A percentile compares a stretch with the other conserved stretches of the same genome.
Evolutionary conservation across 495 filamentous ascomycete genomes (phyloP).

Genomic region (Penicilliopsis zonata): DNA sequence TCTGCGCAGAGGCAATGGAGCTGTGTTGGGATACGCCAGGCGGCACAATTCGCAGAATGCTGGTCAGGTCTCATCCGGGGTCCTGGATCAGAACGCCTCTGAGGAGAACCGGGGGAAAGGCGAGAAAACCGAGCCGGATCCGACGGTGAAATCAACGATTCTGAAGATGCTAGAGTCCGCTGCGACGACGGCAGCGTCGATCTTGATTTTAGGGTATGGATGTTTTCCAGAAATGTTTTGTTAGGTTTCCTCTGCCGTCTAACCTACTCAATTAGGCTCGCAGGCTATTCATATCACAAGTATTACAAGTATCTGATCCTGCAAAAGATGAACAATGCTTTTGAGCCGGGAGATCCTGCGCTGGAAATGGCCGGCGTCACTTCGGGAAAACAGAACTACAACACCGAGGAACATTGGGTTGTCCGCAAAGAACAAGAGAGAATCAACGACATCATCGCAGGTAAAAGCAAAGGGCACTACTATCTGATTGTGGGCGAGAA

Average conservation of each 20-base stretch:
- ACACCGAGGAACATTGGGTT: constrained; percentile 67
- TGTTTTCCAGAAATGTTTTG: constrained; percentile 3
- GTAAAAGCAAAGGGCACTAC: constrained; percentile 63
- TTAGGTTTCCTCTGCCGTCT: background rate
- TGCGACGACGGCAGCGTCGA: constrained; percentile 76
- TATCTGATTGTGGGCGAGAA: constrained; percentile 93
- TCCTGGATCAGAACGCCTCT: constrained; percentile 20
- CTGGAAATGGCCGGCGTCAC: constrained; percentile 74
- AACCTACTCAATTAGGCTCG: constrained; percentile 32
- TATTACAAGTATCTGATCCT: constrained; percentile 86
- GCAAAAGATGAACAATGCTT: constrained; percentile 88
- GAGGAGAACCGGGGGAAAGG: constrained; percentile 15
- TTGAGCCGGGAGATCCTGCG: constrained; percentile 82
- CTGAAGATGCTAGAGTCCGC: constrained; percentile 79
- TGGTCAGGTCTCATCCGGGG: constrained; percentile 15
- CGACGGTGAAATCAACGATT: constrained; percentile 33
- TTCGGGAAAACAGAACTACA: constrained; percentile 37
- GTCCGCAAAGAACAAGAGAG: constrained; percentile 63
- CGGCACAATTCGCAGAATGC: constrained; percentile 21
- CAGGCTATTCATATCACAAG: constrained; percentile 72
- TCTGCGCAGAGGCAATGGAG: constrained; percentile 4
- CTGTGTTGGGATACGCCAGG: constrained; percentile 4
- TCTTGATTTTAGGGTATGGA: constrained; percentile 62
- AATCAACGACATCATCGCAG: constrained; percentile 69
- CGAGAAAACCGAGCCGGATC: constrained; percentile 17